These are phyloP conservation scores for Pelargonium myrrhifolium DNA, from an alignment of 441 rosid species.

Conservation along the genomic window DNA sequence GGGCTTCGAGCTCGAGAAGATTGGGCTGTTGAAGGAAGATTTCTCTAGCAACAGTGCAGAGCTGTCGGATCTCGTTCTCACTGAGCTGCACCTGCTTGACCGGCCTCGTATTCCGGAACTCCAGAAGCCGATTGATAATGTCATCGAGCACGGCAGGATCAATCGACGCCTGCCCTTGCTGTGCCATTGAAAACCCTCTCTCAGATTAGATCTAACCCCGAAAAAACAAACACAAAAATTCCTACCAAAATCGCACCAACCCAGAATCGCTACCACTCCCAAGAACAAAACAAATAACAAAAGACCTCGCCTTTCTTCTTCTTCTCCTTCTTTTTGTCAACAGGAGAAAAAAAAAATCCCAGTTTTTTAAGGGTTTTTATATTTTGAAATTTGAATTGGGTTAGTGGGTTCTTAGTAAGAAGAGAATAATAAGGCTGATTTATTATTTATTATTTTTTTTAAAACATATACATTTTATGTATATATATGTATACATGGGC, in stretches of 20 bases:
- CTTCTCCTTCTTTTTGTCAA: neutral
- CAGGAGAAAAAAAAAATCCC: neutral
- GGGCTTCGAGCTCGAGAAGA: conserved; percentile 91
- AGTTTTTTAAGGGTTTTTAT: neutral
- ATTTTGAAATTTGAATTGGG: neutral
- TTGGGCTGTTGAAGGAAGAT: conserved; percentile 81
- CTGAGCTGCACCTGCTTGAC: conserved; percentile 76
- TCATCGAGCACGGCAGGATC: conserved; percentile 64
- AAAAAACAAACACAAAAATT: neutral
- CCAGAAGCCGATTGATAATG: conserved; percentile 60
- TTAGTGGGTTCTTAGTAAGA: neutral
- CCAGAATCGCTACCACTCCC: neutral
- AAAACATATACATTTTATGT: neutral
- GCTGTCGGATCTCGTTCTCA: conserved; percentile 88
- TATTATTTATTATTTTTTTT: neutral
- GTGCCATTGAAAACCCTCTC: conserved; percentile 33
- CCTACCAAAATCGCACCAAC: neutral
- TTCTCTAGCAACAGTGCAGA: conserved; percentile 55
- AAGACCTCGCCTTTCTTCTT: neutral
- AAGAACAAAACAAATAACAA: neutral
- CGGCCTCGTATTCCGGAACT: conserved; percentile 54
- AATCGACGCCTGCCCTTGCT: conserved; percentile 40
- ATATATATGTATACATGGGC: neutral
- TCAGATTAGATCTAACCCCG: conserved; percentile 4
- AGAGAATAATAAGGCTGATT: neutral